phyloP scores from a whole-genome alignment of 2,329 filamentous ascomycete genomes.

The Neofusicoccum umdonicola region DNA sequence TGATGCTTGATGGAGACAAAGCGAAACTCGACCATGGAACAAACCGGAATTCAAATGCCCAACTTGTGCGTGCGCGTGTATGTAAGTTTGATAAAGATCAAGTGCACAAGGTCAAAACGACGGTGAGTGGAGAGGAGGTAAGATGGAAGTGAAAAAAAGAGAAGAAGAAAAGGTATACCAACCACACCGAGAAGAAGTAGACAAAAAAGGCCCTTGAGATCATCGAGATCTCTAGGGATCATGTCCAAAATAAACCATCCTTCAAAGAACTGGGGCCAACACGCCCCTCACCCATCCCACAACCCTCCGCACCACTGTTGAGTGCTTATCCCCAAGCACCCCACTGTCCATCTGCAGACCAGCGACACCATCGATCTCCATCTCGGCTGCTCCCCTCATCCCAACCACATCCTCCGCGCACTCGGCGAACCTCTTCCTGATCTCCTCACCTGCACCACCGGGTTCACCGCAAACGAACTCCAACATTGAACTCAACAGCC shows the following conservation, averaged over 20 bases:
- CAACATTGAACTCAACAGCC: neutral
- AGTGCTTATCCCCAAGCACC: neutral
- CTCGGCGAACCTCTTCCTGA: slow-evolving; percentile 27
- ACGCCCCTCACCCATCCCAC: slow-evolving; percentile 4
- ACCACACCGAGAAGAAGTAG: neutral
- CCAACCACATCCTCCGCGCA: slow-evolving; percentile 26
- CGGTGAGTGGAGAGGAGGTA: neutral
- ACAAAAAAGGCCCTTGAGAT: neutral
- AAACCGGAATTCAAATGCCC: slow-evolving; percentile 3
- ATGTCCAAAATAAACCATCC: neutral
- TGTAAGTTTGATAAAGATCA: neutral
- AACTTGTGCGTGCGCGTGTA: neutral
- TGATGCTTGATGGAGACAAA: neutral
- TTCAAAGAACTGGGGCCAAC: slow-evolving; percentile 3
- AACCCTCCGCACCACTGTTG: neutral
- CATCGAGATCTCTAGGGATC: no score
- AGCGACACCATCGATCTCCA: slow-evolving; percentile 18
- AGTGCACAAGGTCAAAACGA: neutral
- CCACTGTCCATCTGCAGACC: neutral
- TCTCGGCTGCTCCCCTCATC: slow-evolving; percentile 21
- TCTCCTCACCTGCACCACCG: slow-evolving; percentile 23
- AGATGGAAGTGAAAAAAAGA: neutral
- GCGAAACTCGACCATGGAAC: neutral
- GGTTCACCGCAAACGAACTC: neutral
- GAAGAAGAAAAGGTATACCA: neutral